These are phyloP conservation scores for Lepidium didymum DNA, from an alignment of 345 rosid genomes.

Conservation along the genomic window DNA sequence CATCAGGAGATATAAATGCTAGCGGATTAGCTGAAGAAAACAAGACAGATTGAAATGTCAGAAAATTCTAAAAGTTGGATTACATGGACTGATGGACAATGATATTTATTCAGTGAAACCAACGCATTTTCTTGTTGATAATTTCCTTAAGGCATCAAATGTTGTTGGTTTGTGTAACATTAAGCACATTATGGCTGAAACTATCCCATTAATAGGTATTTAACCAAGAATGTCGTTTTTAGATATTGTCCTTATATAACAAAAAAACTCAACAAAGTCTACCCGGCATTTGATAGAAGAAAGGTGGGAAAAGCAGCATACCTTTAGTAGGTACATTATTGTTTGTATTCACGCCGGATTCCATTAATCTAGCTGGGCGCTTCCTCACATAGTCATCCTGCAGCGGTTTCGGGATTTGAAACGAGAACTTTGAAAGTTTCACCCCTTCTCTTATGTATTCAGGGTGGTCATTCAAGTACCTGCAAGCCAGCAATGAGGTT, in stretches of 20 bases:
- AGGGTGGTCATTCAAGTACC: conserved; percentile 57
- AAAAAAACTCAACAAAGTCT: not conserved
- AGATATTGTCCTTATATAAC: not conserved
- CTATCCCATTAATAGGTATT: not conserved
- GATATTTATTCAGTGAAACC: not conserved
- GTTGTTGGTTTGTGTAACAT: not conserved
- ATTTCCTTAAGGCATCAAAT: not conserved
- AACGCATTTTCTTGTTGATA: not conserved
- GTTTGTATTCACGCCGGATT: conserved; percentile 30
- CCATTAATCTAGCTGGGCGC: conserved; percentile 32
- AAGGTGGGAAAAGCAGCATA: conserved; percentile 14
- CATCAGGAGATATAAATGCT: conserved; percentile 37
- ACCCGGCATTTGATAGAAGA: not conserved
- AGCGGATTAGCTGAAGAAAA: conserved; percentile 40
- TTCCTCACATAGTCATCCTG: conserved; percentile 61
- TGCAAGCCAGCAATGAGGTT: conserved; percentile 12
- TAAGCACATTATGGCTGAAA: not conserved
- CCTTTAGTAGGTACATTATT: conserved; percentile 39
- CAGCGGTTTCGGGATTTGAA: conserved; percentile 69
- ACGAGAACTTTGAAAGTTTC: conserved; percentile 56
- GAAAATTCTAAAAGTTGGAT: not conserved
- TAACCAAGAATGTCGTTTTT: not conserved
- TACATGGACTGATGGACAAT: not conserved
- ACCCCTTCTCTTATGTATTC: conserved; percentile 39
- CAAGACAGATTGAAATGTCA: conserved; percentile 1